Conservation (phyloP, 2,329 filamentous ascomycete species). For the Colletotrichum zoysiae region DNA sequence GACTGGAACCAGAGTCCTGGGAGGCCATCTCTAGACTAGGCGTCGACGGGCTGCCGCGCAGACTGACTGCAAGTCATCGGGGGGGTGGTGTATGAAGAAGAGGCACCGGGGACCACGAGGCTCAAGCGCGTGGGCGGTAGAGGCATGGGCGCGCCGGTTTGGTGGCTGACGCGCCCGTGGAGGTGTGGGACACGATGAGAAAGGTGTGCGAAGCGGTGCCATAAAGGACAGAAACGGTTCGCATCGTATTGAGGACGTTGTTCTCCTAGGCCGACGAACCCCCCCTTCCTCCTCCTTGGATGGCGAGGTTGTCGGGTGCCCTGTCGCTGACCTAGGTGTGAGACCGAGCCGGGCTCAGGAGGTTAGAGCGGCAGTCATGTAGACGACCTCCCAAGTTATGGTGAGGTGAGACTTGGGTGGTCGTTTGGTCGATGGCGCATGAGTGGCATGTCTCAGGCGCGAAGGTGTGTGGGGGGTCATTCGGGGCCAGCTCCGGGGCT, state of each 20-base stretch:
- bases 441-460: constrained; percentile 39
- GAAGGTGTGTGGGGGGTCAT: constrained; percentile 33
- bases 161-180: constrained; percentile 30
- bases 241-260: not conserved
- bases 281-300: not conserved
- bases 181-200: constrained; percentile 17
- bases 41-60: not conserved
- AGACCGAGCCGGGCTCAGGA: constrained; percentile 28
- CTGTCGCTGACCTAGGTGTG: constrained; percentile 33
- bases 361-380: constrained; percentile 35
- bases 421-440: constrained; percentile 40
- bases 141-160: constrained; percentile 29
- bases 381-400: constrained; percentile 38
- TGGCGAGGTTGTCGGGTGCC: constrained; percentile 34
- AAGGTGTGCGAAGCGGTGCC: not conserved
- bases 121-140: constrained; percentile 38
- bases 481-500: constrained; percentile 38
- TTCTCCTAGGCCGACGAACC: not conserved
- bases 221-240: not conserved
- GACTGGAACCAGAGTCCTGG: constrained; percentile 19
- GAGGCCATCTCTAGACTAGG: constrained; percentile 9
- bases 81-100: constrained; percentile 21
- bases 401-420: constrained; percentile 36
- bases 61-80: constrained; percentile 27
- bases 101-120: constrained; percentile 37